These are phyloP conservation scores for Candida tetrigidarum DNA, from an alignment of 1,139 yeast species.

Conservation along the genomic window DNA sequence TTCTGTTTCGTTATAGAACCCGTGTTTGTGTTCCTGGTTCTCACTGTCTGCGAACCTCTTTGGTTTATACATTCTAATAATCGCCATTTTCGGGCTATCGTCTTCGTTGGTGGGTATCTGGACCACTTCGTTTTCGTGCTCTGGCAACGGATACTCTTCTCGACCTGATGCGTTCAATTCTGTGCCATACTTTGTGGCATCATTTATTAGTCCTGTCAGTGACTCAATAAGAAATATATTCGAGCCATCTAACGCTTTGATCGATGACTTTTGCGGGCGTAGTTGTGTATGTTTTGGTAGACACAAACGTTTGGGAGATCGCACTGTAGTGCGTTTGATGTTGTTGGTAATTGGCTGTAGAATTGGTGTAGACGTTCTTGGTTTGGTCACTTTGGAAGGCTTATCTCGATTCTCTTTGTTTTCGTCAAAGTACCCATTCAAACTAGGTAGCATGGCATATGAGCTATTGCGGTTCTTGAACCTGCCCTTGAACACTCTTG, in stretches of 20 bases:
- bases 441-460: slow-evolving; percentile 34
- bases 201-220: slow-evolving; percentile 65
- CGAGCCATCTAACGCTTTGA: slow-evolving; percentile 6
- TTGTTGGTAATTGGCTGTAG: slow-evolving; percentile 32
- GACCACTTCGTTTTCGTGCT: slow-evolving; percentile 59
- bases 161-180: slow-evolving; percentile 69
- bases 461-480: slow-evolving; percentile 26
- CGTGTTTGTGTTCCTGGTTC: slow-evolving; percentile 16
- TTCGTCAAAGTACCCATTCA: slow-evolving; percentile 32
- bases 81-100: slow-evolving; percentile 51
- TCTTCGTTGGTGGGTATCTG: slow-evolving; percentile 64
- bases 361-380: slow-evolving; percentile 25
- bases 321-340: slow-evolving; percentile 9
- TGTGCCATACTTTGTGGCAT: slow-evolving; percentile 78
- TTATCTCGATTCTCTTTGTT: slow-evolving; percentile 38
- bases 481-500: slow-evolving; percentile 46
- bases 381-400: slow-evolving; percentile 9
- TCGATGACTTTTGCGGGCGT: slow-evolving; percentile 12
- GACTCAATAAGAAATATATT: slow-evolving; percentile 64
- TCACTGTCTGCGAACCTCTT: slow-evolving; percentile 19
- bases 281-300: slow-evolving; percentile 38
- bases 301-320: slow-evolving; percentile 34
- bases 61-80: slow-evolving; percentile 50
- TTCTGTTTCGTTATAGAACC: slow-evolving; percentile 38
- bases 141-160: slow-evolving; percentile 68